Evolutionary conservation across 2,329 filamentous ascomycete species (phyloP), one percentile per base, ranked within the genome.

Genomic region (Beauveria caledonica): DNA sequence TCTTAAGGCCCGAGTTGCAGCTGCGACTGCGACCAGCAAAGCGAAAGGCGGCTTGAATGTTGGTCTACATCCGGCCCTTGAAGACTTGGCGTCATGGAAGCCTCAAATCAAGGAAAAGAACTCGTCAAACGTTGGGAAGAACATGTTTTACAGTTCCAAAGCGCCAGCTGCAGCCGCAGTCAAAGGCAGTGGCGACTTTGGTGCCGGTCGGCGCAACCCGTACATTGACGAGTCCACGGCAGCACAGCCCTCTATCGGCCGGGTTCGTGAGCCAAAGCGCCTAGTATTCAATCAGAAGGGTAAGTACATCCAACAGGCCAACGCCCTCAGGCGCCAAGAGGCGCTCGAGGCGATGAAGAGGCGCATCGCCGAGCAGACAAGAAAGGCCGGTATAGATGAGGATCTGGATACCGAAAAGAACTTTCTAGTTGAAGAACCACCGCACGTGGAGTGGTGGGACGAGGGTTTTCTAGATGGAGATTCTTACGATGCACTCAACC

Each of bases 361-460:
- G 77, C 84, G 89, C 60, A 95, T 99, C 66, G 93, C 93, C 1
- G 89, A 88, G 66, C 87, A 91, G 67, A 89, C 92, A 11, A 84
- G 92, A 62, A 93, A 92, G 71, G 91, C 89, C n/a, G 92, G 92
- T 51, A 90, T 97, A 63, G 93, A 97, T 68, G 93, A 97, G 71
- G 93, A 93, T 66, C 75, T 90, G 33, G 88, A 95, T 63, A 86
- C 89, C 53, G 93, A 99, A 72, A 96, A 93, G 72, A 89, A 91
- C 36, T 97, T 93, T 71, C 75, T 94, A 4, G 85, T 97, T 6
- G 87, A 93, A 64, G 80, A 82, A 36, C 94, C 94, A 10, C 94
- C 94, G 4, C 88, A 88, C 8, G 82, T 97, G 46, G 94, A 99
- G 73, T 99, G 94, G 94, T 97, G 93, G 90, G 94, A 99, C 68